Conservation (phyloP, 768 basidiomycete species). For the Rhodosporidiobolus odoratus region DNA sequence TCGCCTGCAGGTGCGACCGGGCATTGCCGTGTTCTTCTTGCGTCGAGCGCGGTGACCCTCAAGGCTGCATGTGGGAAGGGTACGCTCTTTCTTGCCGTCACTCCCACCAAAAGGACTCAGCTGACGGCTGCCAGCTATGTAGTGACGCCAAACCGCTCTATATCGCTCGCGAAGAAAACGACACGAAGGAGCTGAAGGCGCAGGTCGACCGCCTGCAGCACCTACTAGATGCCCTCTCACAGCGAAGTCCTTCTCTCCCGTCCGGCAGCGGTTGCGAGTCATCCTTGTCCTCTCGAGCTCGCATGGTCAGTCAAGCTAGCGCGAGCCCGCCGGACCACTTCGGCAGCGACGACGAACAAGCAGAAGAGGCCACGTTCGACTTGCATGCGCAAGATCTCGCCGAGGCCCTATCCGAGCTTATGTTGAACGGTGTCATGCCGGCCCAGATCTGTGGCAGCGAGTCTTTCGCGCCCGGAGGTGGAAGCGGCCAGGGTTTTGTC, state of each 20-base stretch:
- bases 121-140: not conserved
- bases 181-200: slow-evolving; percentile 21
- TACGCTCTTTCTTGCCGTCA: not conserved
- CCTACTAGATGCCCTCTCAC: slow-evolving; percentile 10
- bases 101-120: too few relatives aligned
- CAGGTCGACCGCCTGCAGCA: slow-evolving; percentile 30
- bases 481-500: slow-evolving; percentile 9
- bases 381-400: slow-evolving; percentile 22
- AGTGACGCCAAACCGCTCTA: slow-evolving; percentile 27
- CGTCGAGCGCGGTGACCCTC: slow-evolving; percentile 13
- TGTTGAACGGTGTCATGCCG: slow-evolving; percentile 10
- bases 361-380: slow-evolving; percentile 1
- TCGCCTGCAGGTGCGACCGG: too few relatives aligned
- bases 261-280: not conserved
- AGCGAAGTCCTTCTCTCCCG: not conserved
- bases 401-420: slow-evolving; percentile 16
- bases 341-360: not conserved
- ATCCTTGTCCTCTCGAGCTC: not conserved
- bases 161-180: slow-evolving; percentile 7
- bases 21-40: slow-evolving; percentile 28
- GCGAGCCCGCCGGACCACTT: too few relatives aligned
- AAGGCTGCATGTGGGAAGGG: slow-evolving; percentile 31
- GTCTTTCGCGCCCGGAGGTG: slow-evolving; percentile 1
- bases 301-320: not conserved
- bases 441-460: slow-evolving; percentile 1